Evolutionary conservation across 306 rosid genomes (phyloP), one percentile per base, ranked within the genome.

Genomic region (Dryas octopetala): DNA sequence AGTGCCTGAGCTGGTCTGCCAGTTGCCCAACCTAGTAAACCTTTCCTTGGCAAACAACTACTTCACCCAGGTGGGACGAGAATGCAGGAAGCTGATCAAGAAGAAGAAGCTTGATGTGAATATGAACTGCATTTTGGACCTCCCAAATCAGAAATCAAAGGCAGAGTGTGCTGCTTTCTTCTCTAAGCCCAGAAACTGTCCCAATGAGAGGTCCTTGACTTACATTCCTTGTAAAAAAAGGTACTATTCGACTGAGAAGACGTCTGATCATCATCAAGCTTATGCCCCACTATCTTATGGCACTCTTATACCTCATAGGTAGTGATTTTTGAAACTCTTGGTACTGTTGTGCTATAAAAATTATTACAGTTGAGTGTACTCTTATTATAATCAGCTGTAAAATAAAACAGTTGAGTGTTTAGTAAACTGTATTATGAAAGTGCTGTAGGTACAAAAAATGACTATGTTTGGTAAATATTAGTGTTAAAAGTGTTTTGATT

Each of bases 1-100:
- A 0, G 86, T 95, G 7, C 98, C 97, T 1, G 97, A 95, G 53
- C 40, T 32, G 16, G 77, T 95, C 6, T 95, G 98, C 48, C 23
- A 16, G 66, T 73, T 95, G 10, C 75, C 88, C 1, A 66, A 60
- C 3, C 67, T 95, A 4, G 66, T 58, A 1, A 84, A 72, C 7
- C 51, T 91, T 5, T 32, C 89, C 0, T 57, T 95, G 46, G 50
- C 81, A 4, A 15, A 64, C 26, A 95, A 95, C 80, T 91, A 80
- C 38, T 76, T 95, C 79, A 89, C 85, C 0, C 61, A 79, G 66
- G 75, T 91, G 26, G 98, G 97, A 1, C 89, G 91, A 0, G 59
- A 50, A 4, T 95, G 98, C 49, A 4, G 77, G 81, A 89, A 74
- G 19, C 58, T 95, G 76, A 85, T 91, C 0, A 15, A 76, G 4